Conservation (phyloP, 176 grass and related monocot species). For the Carex littledalei region DNA sequence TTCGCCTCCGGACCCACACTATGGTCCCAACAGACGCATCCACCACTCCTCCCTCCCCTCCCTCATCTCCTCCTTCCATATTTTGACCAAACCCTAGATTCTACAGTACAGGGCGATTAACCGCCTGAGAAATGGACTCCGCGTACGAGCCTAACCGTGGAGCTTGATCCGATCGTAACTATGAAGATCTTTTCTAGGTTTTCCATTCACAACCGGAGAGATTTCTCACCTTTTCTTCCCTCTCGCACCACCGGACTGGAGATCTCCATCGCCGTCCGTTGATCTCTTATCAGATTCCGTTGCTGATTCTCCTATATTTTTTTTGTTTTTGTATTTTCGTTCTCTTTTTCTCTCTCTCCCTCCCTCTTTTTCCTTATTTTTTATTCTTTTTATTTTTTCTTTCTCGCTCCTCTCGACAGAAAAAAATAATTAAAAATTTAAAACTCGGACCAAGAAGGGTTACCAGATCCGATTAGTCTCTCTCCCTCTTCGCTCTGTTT, state of each 20-base stretch:
- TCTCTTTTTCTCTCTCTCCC: not conserved
- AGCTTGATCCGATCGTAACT: constrained; percentile 38
- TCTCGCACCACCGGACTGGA: not conserved
- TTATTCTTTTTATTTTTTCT: constrained; percentile 24
- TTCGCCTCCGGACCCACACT: constrained; percentile 96
- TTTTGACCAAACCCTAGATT: constrained; percentile 32
- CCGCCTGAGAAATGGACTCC: constrained; percentile 21
- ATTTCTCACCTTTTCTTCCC: constrained; percentile 12
- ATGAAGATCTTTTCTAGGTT: constrained; percentile 44
- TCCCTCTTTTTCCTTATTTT: constrained; percentile 5
- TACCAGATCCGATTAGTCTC: constrained; percentile 23
- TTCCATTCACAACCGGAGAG: constrained; percentile 50
- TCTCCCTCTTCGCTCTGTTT: not conserved
- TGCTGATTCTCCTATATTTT: constrained; percentile 12
- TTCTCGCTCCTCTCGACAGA: not conserved
- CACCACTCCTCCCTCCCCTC: constrained; percentile 52
- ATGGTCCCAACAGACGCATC: constrained; percentile 85
- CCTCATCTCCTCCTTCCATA: constrained; percentile 29
- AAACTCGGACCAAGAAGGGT: constrained; percentile 13
- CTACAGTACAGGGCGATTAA: constrained; percentile 8
- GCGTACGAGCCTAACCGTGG: constrained; percentile 31
- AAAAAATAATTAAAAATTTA: constrained; percentile 12
- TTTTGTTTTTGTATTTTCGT: constrained; percentile 6
- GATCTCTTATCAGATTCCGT: constrained; percentile 23
- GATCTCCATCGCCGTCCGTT: constrained; percentile 14